phyloP scores from a whole-genome alignment of 805 yeast genomes.

The Starmerella riodocensis region DNA sequence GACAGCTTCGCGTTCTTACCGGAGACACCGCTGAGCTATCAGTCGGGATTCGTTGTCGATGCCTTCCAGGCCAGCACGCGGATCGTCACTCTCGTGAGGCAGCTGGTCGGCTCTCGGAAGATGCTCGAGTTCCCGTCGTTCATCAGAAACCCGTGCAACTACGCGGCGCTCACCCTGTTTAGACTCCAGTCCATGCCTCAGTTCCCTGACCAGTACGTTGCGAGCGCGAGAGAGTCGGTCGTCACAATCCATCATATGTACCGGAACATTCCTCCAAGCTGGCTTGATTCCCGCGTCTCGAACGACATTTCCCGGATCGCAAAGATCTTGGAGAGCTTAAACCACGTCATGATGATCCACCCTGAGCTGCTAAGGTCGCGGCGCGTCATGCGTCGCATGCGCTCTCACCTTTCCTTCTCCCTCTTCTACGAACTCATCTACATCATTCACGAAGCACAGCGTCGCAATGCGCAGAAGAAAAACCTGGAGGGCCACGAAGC shows the following conservation, averaged over 20 bases:
- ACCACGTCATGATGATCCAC: slow-evolving; percentile 72
- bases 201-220: slow-evolving; percentile 54
- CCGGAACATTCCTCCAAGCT: slow-evolving; percentile 77
- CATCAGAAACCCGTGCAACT: slow-evolving; percentile 73
- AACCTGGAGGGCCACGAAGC: background rate
- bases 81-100: slow-evolving; percentile 63
- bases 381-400: slow-evolving; percentile 74
- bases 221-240: slow-evolving; percentile 81
- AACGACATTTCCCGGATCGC: slow-evolving; percentile 88
- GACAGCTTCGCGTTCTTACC: slow-evolving; percentile 82
- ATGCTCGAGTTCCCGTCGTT: slow-evolving; percentile 77
- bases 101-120: slow-evolving; percentile 51
- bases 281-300: slow-evolving; percentile 61
- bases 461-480: slow-evolving; percentile 35
- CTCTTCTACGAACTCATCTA: slow-evolving; percentile 83
- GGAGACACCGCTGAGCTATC: slow-evolving; percentile 67
- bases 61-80: slow-evolving; percentile 74
- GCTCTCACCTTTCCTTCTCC: slow-evolving; percentile 85
- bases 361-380: slow-evolving; percentile 68
- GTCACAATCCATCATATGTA: slow-evolving; percentile 83
- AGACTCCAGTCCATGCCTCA: slow-evolving; percentile 70
- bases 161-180: slow-evolving; percentile 61
- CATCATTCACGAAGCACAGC: slow-evolving; percentile 87
- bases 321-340: slow-evolving; percentile 74
- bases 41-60: slow-evolving; percentile 65